Conservation (phyloP, 306 rosid genomes). For the Dalbergia cochinchinensis region DNA sequence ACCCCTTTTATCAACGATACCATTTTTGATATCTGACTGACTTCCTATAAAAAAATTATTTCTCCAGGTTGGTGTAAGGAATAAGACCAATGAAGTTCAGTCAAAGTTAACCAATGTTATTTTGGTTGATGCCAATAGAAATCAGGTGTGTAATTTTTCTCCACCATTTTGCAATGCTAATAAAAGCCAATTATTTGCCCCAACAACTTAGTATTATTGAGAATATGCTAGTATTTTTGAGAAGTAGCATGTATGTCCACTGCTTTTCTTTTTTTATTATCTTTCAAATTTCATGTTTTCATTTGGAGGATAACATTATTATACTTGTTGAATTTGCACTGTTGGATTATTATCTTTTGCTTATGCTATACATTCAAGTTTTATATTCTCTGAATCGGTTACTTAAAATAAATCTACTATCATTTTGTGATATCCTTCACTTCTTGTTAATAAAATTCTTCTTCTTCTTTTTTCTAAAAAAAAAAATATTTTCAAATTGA, state of each 20-base stretch:
- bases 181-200: not conserved
- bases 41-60: slow-evolving; percentile 39
- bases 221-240: too few relatives aligned
- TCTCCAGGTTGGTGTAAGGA: slow-evolving; percentile 83
- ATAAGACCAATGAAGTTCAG: slow-evolving; percentile 86
- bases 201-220: not conserved
- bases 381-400: not conserved
- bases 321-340: not conserved
- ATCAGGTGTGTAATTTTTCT: slow-evolving; percentile 70
- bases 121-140: slow-evolving; percentile 80
- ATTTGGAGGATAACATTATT: not conserved
- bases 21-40: slow-evolving; percentile 34
- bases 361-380: slow-evolving; percentile 2
- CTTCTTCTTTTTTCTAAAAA: too few relatives aligned
- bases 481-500: too few relatives aligned
- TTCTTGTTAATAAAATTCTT: too few relatives aligned
- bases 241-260: too few relatives aligned
- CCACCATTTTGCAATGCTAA: slow-evolving; percentile 40
- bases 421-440: too few relatives aligned
- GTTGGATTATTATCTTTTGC: slow-evolving; percentile 8
- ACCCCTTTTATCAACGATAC: slow-evolving; percentile 25
- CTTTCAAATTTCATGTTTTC: slow-evolving; percentile 14
- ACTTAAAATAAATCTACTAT: too few relatives aligned
- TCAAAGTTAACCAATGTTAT: slow-evolving; percentile 77
- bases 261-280: not conserved